Base-by-base conservation (phyloP, 2,329 filamentous ascomycete species). In the Lasiodiplodia hormozganensis region DNA sequence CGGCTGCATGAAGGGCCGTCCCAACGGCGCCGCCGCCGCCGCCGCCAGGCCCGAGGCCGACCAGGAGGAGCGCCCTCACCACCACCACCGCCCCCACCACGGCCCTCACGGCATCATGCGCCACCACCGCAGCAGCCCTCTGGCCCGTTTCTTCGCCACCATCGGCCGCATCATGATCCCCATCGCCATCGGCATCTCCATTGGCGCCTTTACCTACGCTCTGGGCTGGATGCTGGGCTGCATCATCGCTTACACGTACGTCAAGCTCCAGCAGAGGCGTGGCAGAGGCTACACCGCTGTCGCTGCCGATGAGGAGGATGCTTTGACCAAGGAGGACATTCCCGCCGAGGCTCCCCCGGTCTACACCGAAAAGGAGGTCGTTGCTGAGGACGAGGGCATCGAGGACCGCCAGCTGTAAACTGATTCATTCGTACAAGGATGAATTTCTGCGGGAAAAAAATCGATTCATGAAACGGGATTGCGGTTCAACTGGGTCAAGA, bases 191-290 rank as follows among this genome's bases (percentile, higher is more conserved):
- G 91, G 91, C 69, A 85, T 93, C 71, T 84, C 88, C 28, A 89
- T 89, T 54, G 91, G 91, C 74, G 85, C 92, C 67, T 84, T 85
- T 36, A 88, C 90, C 71, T 90, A 90, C 78, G 77, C 92, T 51
- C 76, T 92, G 57, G 90, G 89, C 67, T 90, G 93, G 85, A 80
- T 89, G 68, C 77, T 90, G 51, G 90, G 89, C 70, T 88, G 87
- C 62, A 73, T 90, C 65, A 82, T 89, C 66, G 85, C 90, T 64
- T 87, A 86, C 69, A 62, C 89, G 31, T 87, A 87, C 82, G 85
- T 87, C 70, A 79, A 84, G 70, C 76, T 89, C 70, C 36, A 64
- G 38, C 28, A 36, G n/a, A 79, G 80, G 56, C 66, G 60, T 23
- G 23, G 47, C 11, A 65, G 70, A 47, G 62, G 69, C 5, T 80